Evolutionary conservation across 768 basidiomycete genomes (phyloP).

Genomic region (Cystoderma amianthinum): DNA sequence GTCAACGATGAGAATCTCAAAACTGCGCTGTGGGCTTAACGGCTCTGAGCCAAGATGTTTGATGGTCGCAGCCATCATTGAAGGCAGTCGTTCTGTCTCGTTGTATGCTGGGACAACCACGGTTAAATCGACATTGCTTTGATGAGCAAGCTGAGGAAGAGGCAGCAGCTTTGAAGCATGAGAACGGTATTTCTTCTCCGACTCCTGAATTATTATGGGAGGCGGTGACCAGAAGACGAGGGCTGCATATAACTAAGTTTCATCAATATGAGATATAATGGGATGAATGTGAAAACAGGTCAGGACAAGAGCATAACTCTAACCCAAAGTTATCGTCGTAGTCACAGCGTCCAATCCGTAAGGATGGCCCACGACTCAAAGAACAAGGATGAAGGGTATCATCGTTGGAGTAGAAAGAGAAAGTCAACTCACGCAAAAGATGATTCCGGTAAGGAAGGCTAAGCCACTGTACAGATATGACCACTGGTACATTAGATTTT

Average conservation of each 20-base stretch:
- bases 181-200: constrained; percentile 67
- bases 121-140: constrained; percentile 60
- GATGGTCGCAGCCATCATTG: constrained; percentile 77
- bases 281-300: constrained; percentile 1
- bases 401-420: too few relatives aligned
- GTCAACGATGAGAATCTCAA: constrained; percentile 85
- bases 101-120: constrained; percentile 92
- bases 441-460: too few relatives aligned
- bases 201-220: constrained; percentile 51
- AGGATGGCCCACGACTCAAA: constrained; percentile 65
- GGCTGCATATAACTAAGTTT: constrained; percentile 54
- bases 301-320: constrained; percentile 30
- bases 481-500: too few relatives aligned
- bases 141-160: constrained; percentile 48
- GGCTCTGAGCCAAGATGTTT: constrained; percentile 44
- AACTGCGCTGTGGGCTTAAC: constrained; percentile 38
- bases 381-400: constrained; percentile 87
- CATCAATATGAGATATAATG: constrained; percentile 11
- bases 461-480: too few relatives aligned
- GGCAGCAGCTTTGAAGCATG: constrained; percentile 42
- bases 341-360: constrained; percentile 45
- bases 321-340: constrained; percentile 59
- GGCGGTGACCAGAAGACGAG: constrained; percentile 73
- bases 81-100: constrained; percentile 74
- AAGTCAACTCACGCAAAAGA: too few relatives aligned